phyloP scores from a whole-genome alignment of 192 early-diverging fungal species.

The Dimargaris cristalligena region DNA sequence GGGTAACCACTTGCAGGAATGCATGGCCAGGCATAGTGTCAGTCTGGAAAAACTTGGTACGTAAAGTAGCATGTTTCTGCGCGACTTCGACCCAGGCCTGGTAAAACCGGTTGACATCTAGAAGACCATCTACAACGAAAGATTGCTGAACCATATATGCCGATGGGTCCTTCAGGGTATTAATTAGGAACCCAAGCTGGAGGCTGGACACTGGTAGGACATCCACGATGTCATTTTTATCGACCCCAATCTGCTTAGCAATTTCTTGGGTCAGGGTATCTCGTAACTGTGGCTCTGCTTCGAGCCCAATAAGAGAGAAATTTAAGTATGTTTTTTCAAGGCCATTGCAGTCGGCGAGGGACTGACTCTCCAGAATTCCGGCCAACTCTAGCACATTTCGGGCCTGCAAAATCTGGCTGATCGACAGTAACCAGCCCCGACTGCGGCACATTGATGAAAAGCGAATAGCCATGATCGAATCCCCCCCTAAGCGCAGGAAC shows the following conservation, averaged over 20 bases:
- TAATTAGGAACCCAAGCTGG: constrained; percentile 5
- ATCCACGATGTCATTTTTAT: background rate
- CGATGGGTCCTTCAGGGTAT: constrained; percentile 1
- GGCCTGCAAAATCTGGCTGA: background rate
- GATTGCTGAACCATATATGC: constrained; percentile 9
- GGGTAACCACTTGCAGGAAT: background rate
- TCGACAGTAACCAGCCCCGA: background rate
- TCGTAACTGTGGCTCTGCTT: too few relatives aligned
- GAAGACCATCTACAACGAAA: background rate
- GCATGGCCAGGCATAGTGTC: background rate
- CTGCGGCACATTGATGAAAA: background rate
- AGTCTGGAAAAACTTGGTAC: background rate
- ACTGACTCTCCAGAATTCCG: too few relatives aligned
- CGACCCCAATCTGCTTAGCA: too few relatives aligned
- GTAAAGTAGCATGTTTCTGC: background rate
- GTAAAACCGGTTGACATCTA: background rate
- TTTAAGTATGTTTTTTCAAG: too few relatives aligned
- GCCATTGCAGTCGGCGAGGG: too few relatives aligned
- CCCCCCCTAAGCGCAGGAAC: constrained; percentile 1
- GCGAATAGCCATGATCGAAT: background rate
- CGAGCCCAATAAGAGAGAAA: too few relatives aligned
- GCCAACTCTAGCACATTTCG: too few relatives aligned
- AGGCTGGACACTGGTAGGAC: constrained; percentile 4
- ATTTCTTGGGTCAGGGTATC: too few relatives aligned
- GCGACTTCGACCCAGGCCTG: background rate